Conservation (phyloP, 345 rosid genomes). For the Xanthoceras sorbifolium region DNA sequence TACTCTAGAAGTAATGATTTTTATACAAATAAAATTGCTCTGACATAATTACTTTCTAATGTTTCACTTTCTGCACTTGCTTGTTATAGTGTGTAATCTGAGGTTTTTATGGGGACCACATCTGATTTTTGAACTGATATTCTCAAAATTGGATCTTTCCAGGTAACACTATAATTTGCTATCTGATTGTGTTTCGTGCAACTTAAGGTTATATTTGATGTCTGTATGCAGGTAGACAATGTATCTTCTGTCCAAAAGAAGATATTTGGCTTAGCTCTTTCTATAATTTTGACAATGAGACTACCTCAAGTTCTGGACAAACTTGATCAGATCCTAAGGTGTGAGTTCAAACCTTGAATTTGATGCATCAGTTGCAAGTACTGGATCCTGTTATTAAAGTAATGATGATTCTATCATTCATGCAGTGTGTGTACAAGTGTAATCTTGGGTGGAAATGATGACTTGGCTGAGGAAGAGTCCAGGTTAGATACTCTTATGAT, state of each 20-base stretch:
- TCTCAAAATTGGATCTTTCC: not conserved
- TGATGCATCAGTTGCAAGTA: not conserved
- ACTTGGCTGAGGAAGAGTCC: slow-evolving; percentile 72
- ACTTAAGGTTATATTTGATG: not conserved
- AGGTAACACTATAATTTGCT: not conserved
- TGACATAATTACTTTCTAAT: not conserved
- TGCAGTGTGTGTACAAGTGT: slow-evolving; percentile 85
- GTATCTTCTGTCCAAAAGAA: slow-evolving; percentile 67
- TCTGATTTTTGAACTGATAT: not conserved
- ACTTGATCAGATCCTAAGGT: slow-evolving; percentile 94
- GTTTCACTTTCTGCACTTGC: not conserved
- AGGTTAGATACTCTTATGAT: slow-evolving; percentile 43
- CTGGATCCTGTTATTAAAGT: not conserved
- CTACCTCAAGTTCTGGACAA: slow-evolving; percentile 93
- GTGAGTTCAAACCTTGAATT: slow-evolving; percentile 12
- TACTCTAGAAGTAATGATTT: not conserved
- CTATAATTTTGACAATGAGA: slow-evolving; percentile 81
- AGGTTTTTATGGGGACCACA: not conserved
- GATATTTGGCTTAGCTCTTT: slow-evolving; percentile 82
- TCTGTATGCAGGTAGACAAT: slow-evolving; percentile 70
- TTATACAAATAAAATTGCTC: not conserved
- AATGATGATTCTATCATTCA: slow-evolving; percentile 14
- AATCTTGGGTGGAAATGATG: slow-evolving; percentile 76
- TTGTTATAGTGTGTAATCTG: not conserved
- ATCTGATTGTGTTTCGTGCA: not conserved